Evolutionary conservation across 1,139 yeast species (phyloP), one percentile per base, ranked within the genome.

Genomic region (Debaryomyces psychrophilus): DNA sequence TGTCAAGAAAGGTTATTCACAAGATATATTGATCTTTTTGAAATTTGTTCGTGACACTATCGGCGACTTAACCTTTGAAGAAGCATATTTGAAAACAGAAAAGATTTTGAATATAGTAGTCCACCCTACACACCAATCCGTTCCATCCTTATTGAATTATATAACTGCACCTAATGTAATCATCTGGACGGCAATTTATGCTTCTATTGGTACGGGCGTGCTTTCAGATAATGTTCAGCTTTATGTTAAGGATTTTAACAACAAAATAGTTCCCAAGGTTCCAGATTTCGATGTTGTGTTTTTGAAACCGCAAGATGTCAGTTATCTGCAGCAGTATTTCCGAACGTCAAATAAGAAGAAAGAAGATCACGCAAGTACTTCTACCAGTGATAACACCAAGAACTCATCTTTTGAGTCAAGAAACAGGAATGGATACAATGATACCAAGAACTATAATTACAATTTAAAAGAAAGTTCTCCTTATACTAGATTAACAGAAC

Each of bases 161-260:
- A 82, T 93, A 37, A 92, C 99, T 0, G 90, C 98, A 0, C 99
- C 99, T 1, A 90, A 93, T 64, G 96, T 92, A 8, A 78, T 93
- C 6, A 87, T 93, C 11, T 83, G 96, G 84, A 87, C 97, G 3
- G 98, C 90, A 0, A 80, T 86, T 8, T 75, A 80, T 72, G 86
- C 87, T 8, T 83, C 90, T 2, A 82, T 85, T 45, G 92, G 92
- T 8, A 76, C 87, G 0, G 88, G 87, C 0, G 81, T 83, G 1
- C 65, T 82, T 8, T 78, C 84, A 0, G 82, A 81, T 50, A 77
- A 81, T 48, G 81, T 89, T 8, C 77, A 80, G 50, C 66, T 92
- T 20, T 75, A 84, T 51, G 87, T 87, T 48, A 90, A 89, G 59
- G 88, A 89, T 59, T 69, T 82, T 52, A 73, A 81, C 43, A 80